phyloP scores from a whole-genome alignment of 1,284 basidiomycete genomes.

The Rhodotorula sp. region DNA sequence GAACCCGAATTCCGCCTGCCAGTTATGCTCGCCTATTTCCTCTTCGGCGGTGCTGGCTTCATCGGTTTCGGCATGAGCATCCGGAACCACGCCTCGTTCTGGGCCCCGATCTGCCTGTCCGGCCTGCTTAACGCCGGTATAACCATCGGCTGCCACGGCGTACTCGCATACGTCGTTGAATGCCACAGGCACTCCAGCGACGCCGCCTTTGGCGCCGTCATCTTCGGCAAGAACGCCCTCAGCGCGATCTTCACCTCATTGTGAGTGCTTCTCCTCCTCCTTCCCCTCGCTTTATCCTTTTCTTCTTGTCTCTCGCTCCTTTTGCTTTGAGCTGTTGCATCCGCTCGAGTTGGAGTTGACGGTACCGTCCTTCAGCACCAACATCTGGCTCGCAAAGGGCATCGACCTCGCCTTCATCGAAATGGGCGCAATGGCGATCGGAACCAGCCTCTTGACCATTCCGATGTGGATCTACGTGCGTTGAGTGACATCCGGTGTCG shows the following conservation, averaged over 20 bases:
- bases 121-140: slow-evolving; percentile 9
- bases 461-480: slow-evolving; percentile 14
- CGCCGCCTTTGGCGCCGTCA: slow-evolving; percentile 12
- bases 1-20: slow-evolving; percentile 31
- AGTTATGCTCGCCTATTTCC: background rate
- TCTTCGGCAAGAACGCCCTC: slow-evolving; percentile 5
- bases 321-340: no score
- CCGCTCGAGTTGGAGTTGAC: no score
- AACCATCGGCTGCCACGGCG: background rate
- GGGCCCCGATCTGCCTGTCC: background rate
- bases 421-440: background rate
- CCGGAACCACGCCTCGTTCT: background rate
- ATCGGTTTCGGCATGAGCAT: background rate
- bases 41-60: background rate
- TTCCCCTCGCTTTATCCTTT: background rate
- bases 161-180: slow-evolving; percentile 4
- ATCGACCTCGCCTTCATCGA: background rate
- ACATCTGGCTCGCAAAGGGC: background rate
- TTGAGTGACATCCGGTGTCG: no score
- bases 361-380: no score
- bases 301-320: background rate
- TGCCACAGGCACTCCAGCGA: slow-evolving; percentile 3
- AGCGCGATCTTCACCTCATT: background rate
- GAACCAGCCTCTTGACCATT: background rate
- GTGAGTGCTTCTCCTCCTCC: background rate